Base-by-base conservation (phyloP, 2,329 filamentous ascomycete species). In the Pyrenophora teres region DNA sequence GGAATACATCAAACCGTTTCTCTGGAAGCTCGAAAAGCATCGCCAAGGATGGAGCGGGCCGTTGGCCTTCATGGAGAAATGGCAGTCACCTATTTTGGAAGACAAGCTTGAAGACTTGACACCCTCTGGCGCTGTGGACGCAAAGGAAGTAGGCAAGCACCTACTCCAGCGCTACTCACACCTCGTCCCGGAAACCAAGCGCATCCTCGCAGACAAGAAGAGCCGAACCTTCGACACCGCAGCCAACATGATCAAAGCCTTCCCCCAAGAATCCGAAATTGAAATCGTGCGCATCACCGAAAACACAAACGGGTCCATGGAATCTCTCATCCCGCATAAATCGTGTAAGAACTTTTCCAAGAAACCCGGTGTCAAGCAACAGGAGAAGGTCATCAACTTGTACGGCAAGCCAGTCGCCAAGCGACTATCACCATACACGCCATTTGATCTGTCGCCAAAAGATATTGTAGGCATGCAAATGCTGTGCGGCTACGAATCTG, bases 401-500 rank as follows among this genome's bases (percentile, higher is more conserved):
- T 73, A 72, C 40, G 67, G 57, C 15, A 48, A 54, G 2, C 58
- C 57, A 25, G 60, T 70, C 25, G 53, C 66, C 3, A 56, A 59
- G 9, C 64, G 68, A 7, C 65, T 69, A 4, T 51, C 56, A 3
- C 59, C 59, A 0, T 67, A 51, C 30, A 59, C 56, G 15, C 64
- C 66, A 2, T 87, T 88, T 69, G 81, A 86, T 68, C 83, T 88
- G 67, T 83, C 80, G 0, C 69, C 78, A 18, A 77, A 78, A 40
- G 85, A 88, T 59, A 76, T 89, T 9, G 82, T 85, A 46, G 85
- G 82, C 31, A 82, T 87, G 76, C 84, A 86, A 73, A 79, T 85
- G 71, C 72, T 87, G 3, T 87, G 84, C 60, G 84, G 84, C 2
- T 87, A 87, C 66, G 84, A 87, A 66, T 81, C 79, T 0, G 83